Conservation (phyloP, 768 basidiomycete genomes). For the Hemileccinum impolitum region DNA sequence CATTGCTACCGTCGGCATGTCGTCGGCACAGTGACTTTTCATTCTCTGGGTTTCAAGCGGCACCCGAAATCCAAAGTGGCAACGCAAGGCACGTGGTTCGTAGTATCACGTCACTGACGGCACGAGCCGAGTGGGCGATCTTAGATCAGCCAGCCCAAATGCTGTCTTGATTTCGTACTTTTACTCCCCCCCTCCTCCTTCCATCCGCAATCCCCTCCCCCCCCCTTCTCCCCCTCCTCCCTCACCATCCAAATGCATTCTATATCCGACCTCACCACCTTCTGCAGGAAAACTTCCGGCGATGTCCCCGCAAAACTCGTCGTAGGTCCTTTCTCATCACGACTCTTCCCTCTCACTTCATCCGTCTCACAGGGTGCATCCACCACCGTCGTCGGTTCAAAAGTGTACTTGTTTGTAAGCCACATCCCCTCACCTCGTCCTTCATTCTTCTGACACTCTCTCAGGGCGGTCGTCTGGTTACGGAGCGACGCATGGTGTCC, state of each 20-base stretch:
- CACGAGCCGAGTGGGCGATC: conserved; percentile 24
- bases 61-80: conserved; percentile 6
- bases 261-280: conserved; percentile 87
- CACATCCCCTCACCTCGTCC: not conserved
- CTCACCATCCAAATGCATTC: conserved; percentile 52
- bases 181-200: conserved; percentile 16
- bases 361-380: conserved; percentile 67
- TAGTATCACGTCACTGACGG: conserved; percentile 18
- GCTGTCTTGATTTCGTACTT: conserved; percentile 13
- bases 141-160: conserved; percentile 26
- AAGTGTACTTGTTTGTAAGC: conserved; percentile 87
- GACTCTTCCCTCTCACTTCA: not conserved
- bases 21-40: conserved; percentile 9
- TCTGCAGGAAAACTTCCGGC: conserved; percentile 76
- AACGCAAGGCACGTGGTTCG: conserved; percentile 15
- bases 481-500: conserved; percentile 83
- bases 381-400: conserved; percentile 84
- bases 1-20: conserved; percentile 2
- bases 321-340: conserved; percentile 43
- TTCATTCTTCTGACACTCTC: not conserved
- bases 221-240: conserved; percentile 3
- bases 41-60: conserved; percentile 9
- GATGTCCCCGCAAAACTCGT: conserved; percentile 88
- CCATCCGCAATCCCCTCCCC: conserved; percentile 12
- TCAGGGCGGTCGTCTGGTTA: conserved; percentile 84